Evolutionary conservation across 1,284 basidiomycete species (phyloP), one percentile per base, ranked within the genome.

Genomic region (Kwoniella shivajii): DNA sequence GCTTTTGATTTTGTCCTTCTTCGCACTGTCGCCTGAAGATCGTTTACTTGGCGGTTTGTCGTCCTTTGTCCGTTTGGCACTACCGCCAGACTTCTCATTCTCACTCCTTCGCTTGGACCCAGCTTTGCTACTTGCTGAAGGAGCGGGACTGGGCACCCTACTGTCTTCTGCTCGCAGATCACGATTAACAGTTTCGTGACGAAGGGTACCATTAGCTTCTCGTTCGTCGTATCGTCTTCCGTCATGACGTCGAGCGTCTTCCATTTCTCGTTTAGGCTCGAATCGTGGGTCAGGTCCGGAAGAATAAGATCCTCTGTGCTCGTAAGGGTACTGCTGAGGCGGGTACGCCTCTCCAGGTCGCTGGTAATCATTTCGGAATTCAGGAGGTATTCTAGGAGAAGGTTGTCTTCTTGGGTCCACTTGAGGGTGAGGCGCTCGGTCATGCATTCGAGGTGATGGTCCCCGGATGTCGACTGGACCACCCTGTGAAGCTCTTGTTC

Each of bases 131-230:
- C 50, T 36, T 6, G 59, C 49, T 10, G 68, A 72, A 0, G 68
- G 67, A 0, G 72, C 74, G 1, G 73, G 73, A 42, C 66, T 70
- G 1, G 69, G 66, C 5, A 64, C 66, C 2, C 73, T 67, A n/a
- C 60, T 42, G 33, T 73, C 70, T 24, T 63, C 64, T 6, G 53
- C 33, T 29, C 63, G 50, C n/a, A 57, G 13, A 24, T 71, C 65
- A 16, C 66, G 59, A 30, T 56, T 41, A 18, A 61, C 50, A 6
- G 65, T 65, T 4, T 62, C 52, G 34, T 58, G 55, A 51, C 60
- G 47, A n/a, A 39, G 20, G 6, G 54, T 60, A 29, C 54, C 50
- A 36, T 50, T 54, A 11, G 39, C 20, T 31, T 56, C 57, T n/a
- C 49, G 46, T 20, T 50, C 61, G 1, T 57, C 58, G 27, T 27